Conservation (phyloP, 2,329 filamentous ascomycete genomes). For the Colletotrichum abscissum region DNA sequence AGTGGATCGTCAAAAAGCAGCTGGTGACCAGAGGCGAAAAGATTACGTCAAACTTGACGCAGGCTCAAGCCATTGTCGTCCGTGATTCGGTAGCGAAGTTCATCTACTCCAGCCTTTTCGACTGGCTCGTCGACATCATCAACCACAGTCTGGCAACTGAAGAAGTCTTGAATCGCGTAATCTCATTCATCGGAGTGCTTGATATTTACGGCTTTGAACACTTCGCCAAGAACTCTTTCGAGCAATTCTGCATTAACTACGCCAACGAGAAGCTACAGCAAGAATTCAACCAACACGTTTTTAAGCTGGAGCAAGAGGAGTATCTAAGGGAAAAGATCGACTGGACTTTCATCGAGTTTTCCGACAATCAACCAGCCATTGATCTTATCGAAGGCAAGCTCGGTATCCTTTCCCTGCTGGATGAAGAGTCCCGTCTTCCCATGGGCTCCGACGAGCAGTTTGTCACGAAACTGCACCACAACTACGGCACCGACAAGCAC, state of each 20-base stretch:
- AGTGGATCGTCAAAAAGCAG: conserved; percentile 99
- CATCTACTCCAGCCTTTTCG: conserved; percentile 97
- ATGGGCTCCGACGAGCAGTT: conserved; percentile 99
- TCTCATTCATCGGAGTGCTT: conserved; percentile 94
- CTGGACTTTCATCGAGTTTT: conserved; percentile 99
- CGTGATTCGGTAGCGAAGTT: conserved; percentile 98
- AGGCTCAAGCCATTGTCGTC: conserved; percentile 93
- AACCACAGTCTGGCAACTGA: conserved; percentile 91
- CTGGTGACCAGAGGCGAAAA: conserved; percentile 96
- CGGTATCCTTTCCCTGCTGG: conserved; percentile 89
- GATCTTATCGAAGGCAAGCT: conserved; percentile 98
- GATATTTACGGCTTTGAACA: conserved; percentile 99
- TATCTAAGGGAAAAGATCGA: conserved; percentile 97
- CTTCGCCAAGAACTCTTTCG: conserved; percentile 99
- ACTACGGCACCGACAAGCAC: conserved; percentile 90
- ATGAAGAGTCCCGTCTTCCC: conserved; percentile 95
- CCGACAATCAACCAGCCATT: conserved; percentile 98
- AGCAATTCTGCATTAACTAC: conserved; percentile 99
- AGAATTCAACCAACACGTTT: conserved; percentile 99
- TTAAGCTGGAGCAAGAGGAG: conserved; percentile 98
- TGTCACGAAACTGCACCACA: conserved; percentile 94
- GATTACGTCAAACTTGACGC: conserved; percentile 94
- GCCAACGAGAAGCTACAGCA: conserved; percentile 99
- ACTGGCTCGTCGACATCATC: conserved; percentile 98
- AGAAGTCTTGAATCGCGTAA: conserved; percentile 83